Evolutionary conservation across 306 rosid genomes (phyloP).

Genomic region (Amphicarpaea edgeworthii): DNA sequence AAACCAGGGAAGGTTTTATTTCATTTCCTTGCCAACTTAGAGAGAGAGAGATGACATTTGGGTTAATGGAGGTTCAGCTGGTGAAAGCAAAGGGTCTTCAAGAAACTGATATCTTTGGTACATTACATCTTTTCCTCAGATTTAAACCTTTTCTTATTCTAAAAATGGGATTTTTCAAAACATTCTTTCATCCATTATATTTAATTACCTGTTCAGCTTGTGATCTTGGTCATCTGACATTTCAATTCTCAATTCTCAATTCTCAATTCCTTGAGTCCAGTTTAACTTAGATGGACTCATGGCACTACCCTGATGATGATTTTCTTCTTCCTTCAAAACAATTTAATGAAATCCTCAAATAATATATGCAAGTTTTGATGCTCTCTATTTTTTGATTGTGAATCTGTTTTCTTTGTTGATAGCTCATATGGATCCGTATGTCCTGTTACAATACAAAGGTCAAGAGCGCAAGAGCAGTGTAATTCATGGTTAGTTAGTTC

Average conservation of each 20-base stretch:
- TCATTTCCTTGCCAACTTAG: not conserved
- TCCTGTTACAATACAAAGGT: conserved; percentile 73
- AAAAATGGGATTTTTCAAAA: not conserved
- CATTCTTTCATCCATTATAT: not conserved
- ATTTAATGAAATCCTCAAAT: conserved; percentile 5
- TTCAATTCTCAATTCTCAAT: conserved; percentile 19
- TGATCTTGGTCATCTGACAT: conserved; percentile 5
- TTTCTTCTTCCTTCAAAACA: not conserved
- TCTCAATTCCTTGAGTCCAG: conserved; percentile 24
- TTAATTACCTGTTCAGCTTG: conserved; percentile 11
- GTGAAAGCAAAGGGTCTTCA: conserved; percentile 69
- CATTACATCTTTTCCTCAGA: conserved; percentile 17
- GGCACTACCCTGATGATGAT: conserved; percentile 13
- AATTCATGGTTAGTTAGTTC: conserved; percentile 62
- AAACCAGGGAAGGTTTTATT: conserved; percentile 33
- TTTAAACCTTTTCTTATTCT: conserved; percentile 14
- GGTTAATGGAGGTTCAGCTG: conserved; percentile 55
- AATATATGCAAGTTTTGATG: not conserved
- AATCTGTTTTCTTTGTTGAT: conserved; percentile 32
- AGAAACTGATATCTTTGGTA: conserved; percentile 70
- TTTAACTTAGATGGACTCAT: conserved; percentile 3
- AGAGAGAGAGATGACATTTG: conserved; percentile 47
- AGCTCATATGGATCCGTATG: conserved; percentile 88
- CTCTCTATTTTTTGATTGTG: not conserved
- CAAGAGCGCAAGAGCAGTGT: conserved; percentile 82